These are phyloP conservation scores for Trypanosoma theileri DNA, from an alignment of 208 protist species.

Conservation along the genomic window DNA sequence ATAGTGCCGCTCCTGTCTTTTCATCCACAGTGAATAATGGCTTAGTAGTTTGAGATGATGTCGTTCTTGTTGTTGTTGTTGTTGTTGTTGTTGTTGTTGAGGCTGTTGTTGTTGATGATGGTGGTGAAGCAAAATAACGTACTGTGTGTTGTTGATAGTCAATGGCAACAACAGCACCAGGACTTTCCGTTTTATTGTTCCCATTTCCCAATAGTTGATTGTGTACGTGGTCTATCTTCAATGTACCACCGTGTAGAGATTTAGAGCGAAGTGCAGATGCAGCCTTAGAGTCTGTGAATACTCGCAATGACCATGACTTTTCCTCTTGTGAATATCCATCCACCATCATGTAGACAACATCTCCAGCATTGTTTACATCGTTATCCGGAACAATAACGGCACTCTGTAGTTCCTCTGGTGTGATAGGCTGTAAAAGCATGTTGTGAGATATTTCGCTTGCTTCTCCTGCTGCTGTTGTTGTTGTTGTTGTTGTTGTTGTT, in stretches of 20 bases:
- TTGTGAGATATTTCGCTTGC: neutral
- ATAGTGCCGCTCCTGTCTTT: slow-evolving; percentile 23
- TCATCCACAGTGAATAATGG: slow-evolving; percentile 20
- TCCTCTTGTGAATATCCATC: slow-evolving; percentile 19
- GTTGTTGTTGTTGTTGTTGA: neutral
- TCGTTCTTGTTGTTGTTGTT: neutral
- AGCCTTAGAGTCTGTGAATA: slow-evolving; percentile 15
- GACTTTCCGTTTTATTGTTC: neutral
- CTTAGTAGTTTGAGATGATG: neutral
- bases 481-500: neutral
- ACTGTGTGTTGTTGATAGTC: slow-evolving; percentile 30
- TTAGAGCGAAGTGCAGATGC: slow-evolving; percentile 13
- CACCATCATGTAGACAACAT: slow-evolving; percentile 24
- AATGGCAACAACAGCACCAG: slow-evolving; percentile 16
- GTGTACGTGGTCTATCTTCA: slow-evolving; percentile 2
- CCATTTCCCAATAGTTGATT: slow-evolving; percentile 18
- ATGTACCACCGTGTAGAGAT: neutral
- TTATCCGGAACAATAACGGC: slow-evolving; percentile 26
- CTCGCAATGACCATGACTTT: slow-evolving; percentile 21
- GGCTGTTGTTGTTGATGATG: neutral
- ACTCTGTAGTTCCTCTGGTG: slow-evolving; percentile 24
- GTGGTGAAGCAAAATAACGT: slow-evolving; percentile 26
- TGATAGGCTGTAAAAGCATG: slow-evolving; percentile 19
- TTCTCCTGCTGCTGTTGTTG: neutral
- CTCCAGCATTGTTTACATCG: neutral